Evolutionary conservation across 495 filamentous ascomycete genomes (phyloP), one percentile per base, ranked within the genome.

Genomic region (Massariosphaeria phaeospora): DNA sequence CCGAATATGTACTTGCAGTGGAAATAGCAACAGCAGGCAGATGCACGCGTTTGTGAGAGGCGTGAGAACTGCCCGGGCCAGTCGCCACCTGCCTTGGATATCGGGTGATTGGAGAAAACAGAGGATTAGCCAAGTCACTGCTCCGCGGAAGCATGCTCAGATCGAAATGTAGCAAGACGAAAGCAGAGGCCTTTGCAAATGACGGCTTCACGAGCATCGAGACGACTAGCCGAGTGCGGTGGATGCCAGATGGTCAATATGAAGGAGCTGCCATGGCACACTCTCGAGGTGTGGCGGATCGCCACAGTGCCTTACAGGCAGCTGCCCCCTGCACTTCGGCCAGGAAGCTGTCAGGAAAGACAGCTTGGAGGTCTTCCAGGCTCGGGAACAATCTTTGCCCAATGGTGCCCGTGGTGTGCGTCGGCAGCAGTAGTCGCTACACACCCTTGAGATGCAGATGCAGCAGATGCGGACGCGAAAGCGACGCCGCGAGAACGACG

Each of bases 401-500:
- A 57, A 62, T 57, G 38, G 44, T 62, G 25, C 34, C 58, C 44
- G 59, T 52, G 49, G 59, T 58, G 55, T 39, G 58, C 48, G 38
- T 18, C 15, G 12, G 45, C n/a, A n/a, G n/a, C n/a, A n/a, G n/a
- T n/a, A n/a, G n/a, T n/a, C n/a, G n/a, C n/a, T n/a, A n/a, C n/a
- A n/a, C n/a, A n/a, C n/a, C n/a, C n/a, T n/a, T n/a, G 34, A 52
- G 35, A 26, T 50, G 47, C 5, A 30, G 30, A 6, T 25, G 17
- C 26, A 17, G n/a, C 35, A 24, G 34, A 52, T 31, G 39, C 20
- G 41, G 21, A 12, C 17, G 29, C 41, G 6, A 48, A 18, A 11
- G 23, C 21, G 4, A 25, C 41, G 26, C 13, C 8, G 10, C 34
- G 10, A 34, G 26, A 26, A 38, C n/a, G 8, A 13, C 30, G 31